phyloP scores from a whole-genome alignment of 202 grass and related monocot species.

The Elaeis oleifera region DNA sequence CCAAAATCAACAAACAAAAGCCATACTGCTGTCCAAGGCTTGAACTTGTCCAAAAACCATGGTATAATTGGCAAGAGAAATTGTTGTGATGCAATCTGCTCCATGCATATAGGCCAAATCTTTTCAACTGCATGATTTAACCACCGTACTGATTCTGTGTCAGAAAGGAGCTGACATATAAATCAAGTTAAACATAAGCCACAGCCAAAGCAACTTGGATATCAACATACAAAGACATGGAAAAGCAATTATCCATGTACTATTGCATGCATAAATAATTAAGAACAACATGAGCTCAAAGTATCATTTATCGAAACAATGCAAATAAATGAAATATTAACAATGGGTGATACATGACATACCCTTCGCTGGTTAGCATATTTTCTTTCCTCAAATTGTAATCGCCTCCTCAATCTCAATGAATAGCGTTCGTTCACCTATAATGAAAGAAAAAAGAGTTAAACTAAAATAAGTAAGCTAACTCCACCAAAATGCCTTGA shows the following conservation, averaged over 20 bases:
- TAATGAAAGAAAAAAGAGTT: conserved; percentile 7
- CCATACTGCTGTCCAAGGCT: conserved; percentile 83
- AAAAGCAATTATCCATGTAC: background rate
- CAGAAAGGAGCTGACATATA: conserved; percentile 73
- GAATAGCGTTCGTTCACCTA: conserved; percentile 66
- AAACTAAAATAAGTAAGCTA: background rate
- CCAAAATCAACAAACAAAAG: conserved; percentile 5
- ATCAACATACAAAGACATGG: background rate
- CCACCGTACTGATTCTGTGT: conserved; percentile 86
- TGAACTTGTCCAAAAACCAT: conserved; percentile 96
- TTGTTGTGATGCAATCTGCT: conserved; percentile 81
- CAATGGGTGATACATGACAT: conserved; percentile 20
- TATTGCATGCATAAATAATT: background rate
- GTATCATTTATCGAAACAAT: background rate
- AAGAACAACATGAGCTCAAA: conserved; percentile 27
- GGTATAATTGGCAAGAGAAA: conserved; percentile 83
- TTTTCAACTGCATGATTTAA: conserved; percentile 82
- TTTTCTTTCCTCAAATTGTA: conserved; percentile 75
- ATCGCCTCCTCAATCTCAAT: conserved; percentile 51
- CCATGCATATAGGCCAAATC: conserved; percentile 97
- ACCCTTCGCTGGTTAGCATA: conserved; percentile 72
- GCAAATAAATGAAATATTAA: conserved; percentile 2
- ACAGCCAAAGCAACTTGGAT: background rate
- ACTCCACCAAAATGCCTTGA: background rate
- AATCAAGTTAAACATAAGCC: too few species aligned